These are phyloP conservation scores for Crithidia brevicula DNA, from an alignment of 208 protist genomes.

Conservation along the genomic window DNA sequence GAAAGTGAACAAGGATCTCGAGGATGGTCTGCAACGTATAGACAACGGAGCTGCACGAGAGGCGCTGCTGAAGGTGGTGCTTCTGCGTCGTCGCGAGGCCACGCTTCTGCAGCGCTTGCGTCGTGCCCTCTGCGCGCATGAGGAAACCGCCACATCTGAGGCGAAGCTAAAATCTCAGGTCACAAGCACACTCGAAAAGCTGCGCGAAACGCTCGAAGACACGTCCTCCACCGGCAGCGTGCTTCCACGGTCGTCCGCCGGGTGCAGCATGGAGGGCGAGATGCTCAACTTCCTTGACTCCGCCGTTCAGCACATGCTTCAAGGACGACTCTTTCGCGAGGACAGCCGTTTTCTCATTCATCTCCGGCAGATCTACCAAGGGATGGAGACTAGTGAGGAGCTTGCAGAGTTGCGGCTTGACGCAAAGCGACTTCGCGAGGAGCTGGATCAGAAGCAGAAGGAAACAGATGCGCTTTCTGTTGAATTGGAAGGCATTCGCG, in stretches of 20 bases:
- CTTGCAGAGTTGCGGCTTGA: constrained; percentile 46
- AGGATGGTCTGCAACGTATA: constrained; percentile 36
- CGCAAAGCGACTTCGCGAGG: constrained; percentile 26
- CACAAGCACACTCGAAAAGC: constrained; percentile 57
- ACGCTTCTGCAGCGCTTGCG: constrained; percentile 83
- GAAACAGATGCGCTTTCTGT: constrained; percentile 50
- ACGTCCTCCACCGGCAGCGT: constrained; percentile 64
- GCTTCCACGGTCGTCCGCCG: constrained; percentile 63
- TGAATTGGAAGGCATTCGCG: constrained; percentile 35
- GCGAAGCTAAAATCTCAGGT: constrained; percentile 51
- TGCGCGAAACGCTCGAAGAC: constrained; percentile 72
- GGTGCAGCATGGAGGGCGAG: constrained; percentile 57
- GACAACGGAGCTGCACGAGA: constrained; percentile 52
- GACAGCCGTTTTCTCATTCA: constrained; percentile 74
- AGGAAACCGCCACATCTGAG: constrained; percentile 49
- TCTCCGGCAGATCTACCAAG: constrained; percentile 65
- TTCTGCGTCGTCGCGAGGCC: constrained; percentile 79
- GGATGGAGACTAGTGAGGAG: constrained; percentile 63
- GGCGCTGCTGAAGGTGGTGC: constrained; percentile 83
- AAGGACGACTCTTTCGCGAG: constrained; percentile 76
- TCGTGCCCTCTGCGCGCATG: constrained; percentile 50
- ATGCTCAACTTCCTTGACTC: constrained; percentile 64
- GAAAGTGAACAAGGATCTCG: constrained; percentile 67
- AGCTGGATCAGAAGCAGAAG: constrained; percentile 44
- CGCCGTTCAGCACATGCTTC: constrained; percentile 40